These are phyloP conservation scores for Lolium multiflorum DNA, from an alignment of 176 grass and related monocot genomes.

Conservation along the genomic window DNA sequence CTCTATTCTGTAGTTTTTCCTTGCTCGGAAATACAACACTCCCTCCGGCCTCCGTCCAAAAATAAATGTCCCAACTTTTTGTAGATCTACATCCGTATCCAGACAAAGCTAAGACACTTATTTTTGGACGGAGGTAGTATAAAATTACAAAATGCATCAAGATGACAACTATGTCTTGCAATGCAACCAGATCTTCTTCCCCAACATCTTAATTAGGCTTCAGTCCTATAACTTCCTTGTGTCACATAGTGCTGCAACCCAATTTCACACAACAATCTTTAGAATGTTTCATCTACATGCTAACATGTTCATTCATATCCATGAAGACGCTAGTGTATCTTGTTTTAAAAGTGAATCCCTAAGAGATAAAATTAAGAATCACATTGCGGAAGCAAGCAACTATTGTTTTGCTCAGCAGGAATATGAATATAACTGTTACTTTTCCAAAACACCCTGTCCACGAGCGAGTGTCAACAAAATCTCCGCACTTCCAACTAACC, in stretches of 20 bases:
- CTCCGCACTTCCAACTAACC: neutral
- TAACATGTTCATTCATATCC: neutral
- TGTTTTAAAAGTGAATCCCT: neutral
- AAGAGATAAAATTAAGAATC: neutral
- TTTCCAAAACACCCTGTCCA: neutral
- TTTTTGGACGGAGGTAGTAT: no score
- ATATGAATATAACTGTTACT: constrained; percentile 28
- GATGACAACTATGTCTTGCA: neutral
- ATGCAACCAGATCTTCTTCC: constrained; percentile 16
- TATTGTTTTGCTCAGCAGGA: neutral
- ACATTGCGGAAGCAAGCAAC: neutral
- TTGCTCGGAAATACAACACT: neutral
- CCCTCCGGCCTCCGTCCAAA: no score
- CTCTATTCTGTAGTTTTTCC: neutral
- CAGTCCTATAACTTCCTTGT: neutral
- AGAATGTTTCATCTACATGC: neutral
- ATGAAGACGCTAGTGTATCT: neutral
- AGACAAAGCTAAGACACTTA: no score
- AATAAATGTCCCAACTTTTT: no score
- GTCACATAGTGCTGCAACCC: neutral
- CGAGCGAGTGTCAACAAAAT: neutral
- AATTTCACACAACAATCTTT: constrained; percentile 10
- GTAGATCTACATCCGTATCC: no score
- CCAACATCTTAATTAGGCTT: constrained; percentile 11
- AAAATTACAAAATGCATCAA: constrained; percentile 4